Evolutionary conservation across 108 stramenopile species (phyloP).

Genomic region (Cyclotella baltica): DNA sequence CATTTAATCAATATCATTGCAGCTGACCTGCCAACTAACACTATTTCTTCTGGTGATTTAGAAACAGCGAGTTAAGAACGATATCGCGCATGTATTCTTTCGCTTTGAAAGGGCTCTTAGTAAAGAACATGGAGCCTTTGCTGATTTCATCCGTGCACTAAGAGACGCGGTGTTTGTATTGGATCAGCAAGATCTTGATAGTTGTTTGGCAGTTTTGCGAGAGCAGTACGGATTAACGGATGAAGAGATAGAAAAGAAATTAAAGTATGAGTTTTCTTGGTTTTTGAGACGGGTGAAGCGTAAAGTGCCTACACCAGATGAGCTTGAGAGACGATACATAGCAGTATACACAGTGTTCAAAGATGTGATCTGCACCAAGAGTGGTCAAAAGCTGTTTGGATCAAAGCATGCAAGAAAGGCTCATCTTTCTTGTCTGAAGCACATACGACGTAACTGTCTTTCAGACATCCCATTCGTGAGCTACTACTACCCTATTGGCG

Average conservation of each 20-base stretch:
- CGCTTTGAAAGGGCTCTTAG: constrained; percentile 15
- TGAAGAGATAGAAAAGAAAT: constrained; percentile 4
- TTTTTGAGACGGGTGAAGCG: constrained; percentile 4
- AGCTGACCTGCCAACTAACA: neutral
- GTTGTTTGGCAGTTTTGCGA: constrained; percentile 2
- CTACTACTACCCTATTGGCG: constrained; percentile 22
- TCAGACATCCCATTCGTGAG: constrained; percentile 20
- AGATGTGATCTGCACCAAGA: constrained; percentile 2
- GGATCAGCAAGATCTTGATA: constrained; percentile 17
- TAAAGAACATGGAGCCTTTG: constrained; percentile 21
- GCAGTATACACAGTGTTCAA: neutral
- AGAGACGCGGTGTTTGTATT: constrained; percentile 32
- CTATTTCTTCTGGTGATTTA: neutral
- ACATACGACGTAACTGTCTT: constrained; percentile 19
- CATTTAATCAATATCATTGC: neutral
- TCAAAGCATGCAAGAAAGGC: neutral
- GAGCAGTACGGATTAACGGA: constrained; percentile 13
- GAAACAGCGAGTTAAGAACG: constrained; percentile 18
- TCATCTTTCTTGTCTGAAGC: constrained; percentile 5
- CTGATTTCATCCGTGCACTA: constrained; percentile 1
- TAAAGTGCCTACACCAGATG: constrained; percentile 16
- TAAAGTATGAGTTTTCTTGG: constrained; percentile 13
- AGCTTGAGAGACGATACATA: neutral
- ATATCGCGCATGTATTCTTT: constrained; percentile 22
- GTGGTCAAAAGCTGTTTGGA: constrained; percentile 7